A percentile compares a stretch with the other conserved stretches of the same genome.
These are phyloP conservation scores for Trichoderma atrobrunneum DNA, from an alignment of 2,329 filamentous ascomycete species.

Conservation along the genomic window DNA sequence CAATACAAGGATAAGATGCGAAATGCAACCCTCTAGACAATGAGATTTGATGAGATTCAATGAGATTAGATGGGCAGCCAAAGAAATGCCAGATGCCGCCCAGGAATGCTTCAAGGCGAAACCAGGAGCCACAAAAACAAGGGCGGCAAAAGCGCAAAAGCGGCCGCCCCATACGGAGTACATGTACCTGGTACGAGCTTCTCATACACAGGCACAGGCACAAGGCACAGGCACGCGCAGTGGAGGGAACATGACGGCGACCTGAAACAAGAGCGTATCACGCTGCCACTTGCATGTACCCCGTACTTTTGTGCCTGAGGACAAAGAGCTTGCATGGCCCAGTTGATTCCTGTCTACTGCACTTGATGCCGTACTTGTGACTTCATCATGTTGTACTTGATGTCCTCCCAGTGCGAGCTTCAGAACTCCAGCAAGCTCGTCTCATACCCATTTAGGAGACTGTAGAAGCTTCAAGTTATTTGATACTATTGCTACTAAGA, in stretches of 20 bases:
- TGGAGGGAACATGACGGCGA: not conserved
- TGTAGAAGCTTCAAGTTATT: too few species aligned
- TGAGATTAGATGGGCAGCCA: not conserved
- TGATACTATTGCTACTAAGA: too few species aligned
- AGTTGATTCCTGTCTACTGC: not conserved
- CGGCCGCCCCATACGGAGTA: not conserved
- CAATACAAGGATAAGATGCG: not conserved
- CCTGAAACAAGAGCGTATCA: conserved; percentile 13
- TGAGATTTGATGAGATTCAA: not conserved
- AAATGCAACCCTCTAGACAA: not conserved
- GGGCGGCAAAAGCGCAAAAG: not conserved
- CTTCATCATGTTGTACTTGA: not conserved
- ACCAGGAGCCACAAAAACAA: not conserved
- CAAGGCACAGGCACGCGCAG: not conserved
- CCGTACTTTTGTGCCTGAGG: not conserved
- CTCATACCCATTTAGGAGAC: too few species aligned
- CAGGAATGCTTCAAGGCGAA: not conserved
- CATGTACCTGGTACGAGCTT: not conserved
- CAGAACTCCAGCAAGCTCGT: not conserved
- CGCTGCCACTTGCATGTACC: not conserved
- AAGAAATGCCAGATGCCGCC: not conserved
- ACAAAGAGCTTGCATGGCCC: not conserved
- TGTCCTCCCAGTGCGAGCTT: not conserved
- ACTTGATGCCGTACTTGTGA: not conserved
- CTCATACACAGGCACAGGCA: not conserved